A percentile compares a stretch with the other conserved stretches of the same genome.
These are phyloP conservation scores for Chaetomium strumarium DNA, from an alignment of 2,329 filamentous ascomycete species.

Conservation along the genomic window DNA sequence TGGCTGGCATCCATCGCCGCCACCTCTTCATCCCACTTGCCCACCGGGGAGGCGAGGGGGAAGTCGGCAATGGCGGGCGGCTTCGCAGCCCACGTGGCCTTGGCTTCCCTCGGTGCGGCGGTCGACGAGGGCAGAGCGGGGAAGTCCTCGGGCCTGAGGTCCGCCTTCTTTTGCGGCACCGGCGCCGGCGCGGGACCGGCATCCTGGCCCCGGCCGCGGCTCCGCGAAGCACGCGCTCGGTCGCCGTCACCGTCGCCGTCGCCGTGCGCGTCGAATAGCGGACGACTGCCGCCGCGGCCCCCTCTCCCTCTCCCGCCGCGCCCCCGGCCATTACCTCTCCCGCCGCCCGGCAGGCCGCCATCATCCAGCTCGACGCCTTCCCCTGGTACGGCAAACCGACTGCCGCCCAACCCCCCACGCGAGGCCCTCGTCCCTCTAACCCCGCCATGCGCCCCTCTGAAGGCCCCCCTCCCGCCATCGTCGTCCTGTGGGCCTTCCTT, in stretches of 20 bases:
- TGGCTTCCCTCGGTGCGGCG: conserved; percentile 24
- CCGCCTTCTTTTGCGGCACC: conserved; percentile 15
- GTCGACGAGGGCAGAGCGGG: conserved; percentile 33
- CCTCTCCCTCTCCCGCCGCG: conserved; percentile 26
- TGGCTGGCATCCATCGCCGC: conserved; percentile 27
- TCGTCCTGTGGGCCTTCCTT: conserved; percentile 40
- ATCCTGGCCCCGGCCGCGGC: conserved; percentile 2
- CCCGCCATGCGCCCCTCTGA: conserved; percentile 41
- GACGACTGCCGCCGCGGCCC: conserved; percentile 31
- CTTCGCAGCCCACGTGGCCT: conserved; percentile 24
- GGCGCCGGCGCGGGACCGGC: conserved; percentile 12
- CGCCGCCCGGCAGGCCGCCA: conserved; percentile 7
- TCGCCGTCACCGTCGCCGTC: background rate
- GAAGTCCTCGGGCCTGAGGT: conserved; percentile 35
- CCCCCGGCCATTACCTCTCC: background rate
- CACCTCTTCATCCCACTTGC: conserved; percentile 56
- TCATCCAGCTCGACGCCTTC: conserved; percentile 27
- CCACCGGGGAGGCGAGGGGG: conserved; percentile 34
- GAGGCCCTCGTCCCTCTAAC: conserved; percentile 23
- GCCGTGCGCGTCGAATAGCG: conserved; percentile 13
- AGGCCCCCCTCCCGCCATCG: conserved; percentile 36
- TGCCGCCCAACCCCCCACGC: conserved; percentile 35
- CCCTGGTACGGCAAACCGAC: conserved; percentile 34
- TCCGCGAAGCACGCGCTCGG: background rate
- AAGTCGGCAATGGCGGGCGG: conserved; percentile 14